Conservation (phyloP, 331 rosid species). For the Cucumis variabilis region DNA sequence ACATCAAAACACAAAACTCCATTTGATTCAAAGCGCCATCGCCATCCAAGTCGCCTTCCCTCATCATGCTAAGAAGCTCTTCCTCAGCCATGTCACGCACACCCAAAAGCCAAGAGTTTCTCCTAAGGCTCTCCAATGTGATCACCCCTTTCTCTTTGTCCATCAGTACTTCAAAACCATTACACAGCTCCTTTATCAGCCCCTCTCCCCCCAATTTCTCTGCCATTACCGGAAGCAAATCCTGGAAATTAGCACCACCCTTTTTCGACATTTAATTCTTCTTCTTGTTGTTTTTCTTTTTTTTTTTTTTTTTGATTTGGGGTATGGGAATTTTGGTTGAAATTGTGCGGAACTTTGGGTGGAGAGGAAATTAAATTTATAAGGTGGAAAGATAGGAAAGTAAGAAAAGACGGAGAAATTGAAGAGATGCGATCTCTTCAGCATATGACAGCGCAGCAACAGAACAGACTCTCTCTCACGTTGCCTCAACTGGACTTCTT, state of each 20-base stretch:
- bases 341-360: neutral
- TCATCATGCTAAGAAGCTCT: constrained; percentile 74
- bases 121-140: constrained; percentile 89
- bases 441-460: constrained; percentile 25
- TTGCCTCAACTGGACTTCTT: neutral
- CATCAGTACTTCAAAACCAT: constrained; percentile 78
- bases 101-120: constrained; percentile 62
- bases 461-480: constrained; percentile 6
- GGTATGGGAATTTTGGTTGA: neutral
- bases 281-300: too few species aligned
- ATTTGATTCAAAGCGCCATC: constrained; percentile 78
- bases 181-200: constrained; percentile 76
- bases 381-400: neutral
- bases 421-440: neutral
- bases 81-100: constrained; percentile 67
- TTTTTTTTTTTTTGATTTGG: too few species aligned
- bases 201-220: constrained; percentile 66
- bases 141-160: constrained; percentile 77
- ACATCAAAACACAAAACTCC: constrained; percentile 96
- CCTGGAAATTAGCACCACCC: constrained; percentile 1
- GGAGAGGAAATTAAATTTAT: neutral
- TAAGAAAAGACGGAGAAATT: neutral
- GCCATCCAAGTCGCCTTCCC: constrained; percentile 82
- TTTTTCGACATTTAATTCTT: neutral
- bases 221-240: constrained; percentile 36